Base-by-base conservation (phyloP, 2,329 filamentous ascomycete genomes). In the Aspergillus bombycis region DNA sequence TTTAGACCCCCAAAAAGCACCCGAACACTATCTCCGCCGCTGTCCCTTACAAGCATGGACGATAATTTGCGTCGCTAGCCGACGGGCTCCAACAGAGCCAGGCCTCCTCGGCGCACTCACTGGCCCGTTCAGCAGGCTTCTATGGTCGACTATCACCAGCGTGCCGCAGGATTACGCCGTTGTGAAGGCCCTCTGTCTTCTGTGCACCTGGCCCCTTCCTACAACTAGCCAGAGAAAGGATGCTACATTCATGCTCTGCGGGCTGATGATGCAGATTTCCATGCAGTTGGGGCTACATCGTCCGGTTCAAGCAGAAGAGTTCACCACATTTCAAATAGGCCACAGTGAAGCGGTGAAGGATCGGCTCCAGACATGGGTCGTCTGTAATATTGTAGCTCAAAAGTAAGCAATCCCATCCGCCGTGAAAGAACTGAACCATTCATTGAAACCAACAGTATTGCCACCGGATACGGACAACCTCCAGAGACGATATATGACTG, bases 311-410 rank as follows among this genome's bases (percentile, higher is more conserved):
- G 83, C 87, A 1, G 85, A 88, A 70, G 81, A 83, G 64, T 83
- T 83, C 61, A 80, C 77, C 4, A 82, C 81, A 6, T 82, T 82
- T 66, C 75, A 77, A 23, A 79, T 82, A 60, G 75, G 88, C 12
- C 79, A 84, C 65, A 84, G 86, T 30, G 86, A 88, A 70, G 87
- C 88, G 60, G 81, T 89, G 60, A 83, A 85, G 43, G 88, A 90
- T 74, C 81, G 88, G 19, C 77, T 89, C 34, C 83, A 87, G 69
- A 89, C 88, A 3, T 90, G 88, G 88, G 85, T 86, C 1, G 83
- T 87, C 4, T 89, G 88, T 77, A 90, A 90, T 68, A 85, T 89
- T 62, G 86, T 89, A 10, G 86, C 87, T 19, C 87, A 90, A 68
- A 87, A 86, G 85, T 86, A 73, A 73, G 81, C n/a, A 5, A 7